phyloP scores from a whole-genome alignment of 2,329 filamentous ascomycete species.

The Fusarium brachygibbosum region DNA sequence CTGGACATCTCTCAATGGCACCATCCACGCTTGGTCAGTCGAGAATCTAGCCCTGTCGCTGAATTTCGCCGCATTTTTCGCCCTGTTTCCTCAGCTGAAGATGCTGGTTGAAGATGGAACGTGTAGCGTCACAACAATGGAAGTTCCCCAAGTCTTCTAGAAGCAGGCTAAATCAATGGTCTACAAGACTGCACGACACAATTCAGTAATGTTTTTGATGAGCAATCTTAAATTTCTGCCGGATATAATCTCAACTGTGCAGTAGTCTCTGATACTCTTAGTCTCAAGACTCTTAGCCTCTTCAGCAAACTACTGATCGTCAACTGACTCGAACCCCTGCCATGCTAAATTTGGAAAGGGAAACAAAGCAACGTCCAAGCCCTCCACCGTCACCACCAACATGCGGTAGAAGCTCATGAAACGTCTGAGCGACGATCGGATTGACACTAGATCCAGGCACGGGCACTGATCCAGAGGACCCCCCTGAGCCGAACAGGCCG shows the following conservation, averaged over 20 bases:
- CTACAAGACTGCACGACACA: not conserved
- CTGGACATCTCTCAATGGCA: not conserved
- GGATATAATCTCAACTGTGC: conserved; percentile 15
- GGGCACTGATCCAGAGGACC: conserved; percentile 4
- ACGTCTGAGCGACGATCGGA: conserved; percentile 38
- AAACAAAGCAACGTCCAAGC: conserved; percentile 34
- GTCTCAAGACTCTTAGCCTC: not conserved
- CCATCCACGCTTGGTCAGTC: not conserved
- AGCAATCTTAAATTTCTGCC: conserved; percentile 13
- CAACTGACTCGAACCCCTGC: conserved; percentile 32
- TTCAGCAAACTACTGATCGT: conserved; percentile 4
- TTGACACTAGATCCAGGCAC: conserved; percentile 28
- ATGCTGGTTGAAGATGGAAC: conserved; percentile 13
- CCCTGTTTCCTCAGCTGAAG: conserved; percentile 7
- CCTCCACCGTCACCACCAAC: conserved; percentile 32
- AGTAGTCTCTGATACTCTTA: conserved; percentile 1
- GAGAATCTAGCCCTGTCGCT: not conserved
- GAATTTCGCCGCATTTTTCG: conserved; percentile 7
- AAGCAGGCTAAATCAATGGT: not conserved
- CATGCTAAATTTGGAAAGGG: conserved; percentile 30
- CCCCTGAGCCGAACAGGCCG: conserved; percentile 22
- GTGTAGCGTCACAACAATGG: not conserved
- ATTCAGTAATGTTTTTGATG: not conserved
- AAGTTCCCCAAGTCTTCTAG: conserved; percentile 1
- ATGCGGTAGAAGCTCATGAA: conserved; percentile 33